These are phyloP conservation scores for Plasmodium blacklocki DNA, from an alignment of 169 alveolate species.

Conservation along the genomic window DNA sequence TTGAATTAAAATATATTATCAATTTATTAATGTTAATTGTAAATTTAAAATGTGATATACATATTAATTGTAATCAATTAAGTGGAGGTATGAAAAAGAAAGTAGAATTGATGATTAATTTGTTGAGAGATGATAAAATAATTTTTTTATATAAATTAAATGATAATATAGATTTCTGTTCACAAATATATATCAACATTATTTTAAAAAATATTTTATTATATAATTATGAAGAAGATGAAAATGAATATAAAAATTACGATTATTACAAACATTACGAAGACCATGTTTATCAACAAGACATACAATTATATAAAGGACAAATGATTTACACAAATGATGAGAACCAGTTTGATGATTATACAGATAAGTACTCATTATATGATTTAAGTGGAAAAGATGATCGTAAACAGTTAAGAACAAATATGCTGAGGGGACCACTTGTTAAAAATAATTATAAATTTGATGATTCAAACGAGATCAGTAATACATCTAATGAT, in stretches of 20 bases:
- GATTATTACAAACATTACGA: too few relatives aligned
- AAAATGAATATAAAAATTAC: background rate
- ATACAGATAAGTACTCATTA: background rate
- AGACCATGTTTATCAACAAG: background rate
- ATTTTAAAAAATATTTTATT: slow-evolving; percentile 55
- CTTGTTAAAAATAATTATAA: background rate
- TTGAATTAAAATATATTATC: slow-evolving; percentile 37
- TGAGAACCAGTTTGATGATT: background rate
- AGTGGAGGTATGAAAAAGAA: slow-evolving; percentile 77
- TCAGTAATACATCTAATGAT: background rate
- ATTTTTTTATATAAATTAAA: slow-evolving; percentile 63
- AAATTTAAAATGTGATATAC: slow-evolving; percentile 53
- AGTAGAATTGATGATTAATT: slow-evolving; percentile 38
- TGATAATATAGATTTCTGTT: slow-evolving; percentile 73
- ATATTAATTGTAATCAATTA: slow-evolving; percentile 30
- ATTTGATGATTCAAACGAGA: background rate
- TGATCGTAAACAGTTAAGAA: background rate
- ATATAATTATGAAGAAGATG: background rate
- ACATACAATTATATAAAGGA: background rate
- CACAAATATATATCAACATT: slow-evolving; percentile 67
- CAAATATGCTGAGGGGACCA: background rate
- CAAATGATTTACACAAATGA: too few relatives aligned
- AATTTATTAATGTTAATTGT: slow-evolving; percentile 47
- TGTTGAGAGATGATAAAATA: slow-evolving; percentile 26
- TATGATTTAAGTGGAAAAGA: slow-evolving; percentile 2